Conservation (phyloP, 768 basidiomycete species). For the Tephrocybe sp. region DNA sequence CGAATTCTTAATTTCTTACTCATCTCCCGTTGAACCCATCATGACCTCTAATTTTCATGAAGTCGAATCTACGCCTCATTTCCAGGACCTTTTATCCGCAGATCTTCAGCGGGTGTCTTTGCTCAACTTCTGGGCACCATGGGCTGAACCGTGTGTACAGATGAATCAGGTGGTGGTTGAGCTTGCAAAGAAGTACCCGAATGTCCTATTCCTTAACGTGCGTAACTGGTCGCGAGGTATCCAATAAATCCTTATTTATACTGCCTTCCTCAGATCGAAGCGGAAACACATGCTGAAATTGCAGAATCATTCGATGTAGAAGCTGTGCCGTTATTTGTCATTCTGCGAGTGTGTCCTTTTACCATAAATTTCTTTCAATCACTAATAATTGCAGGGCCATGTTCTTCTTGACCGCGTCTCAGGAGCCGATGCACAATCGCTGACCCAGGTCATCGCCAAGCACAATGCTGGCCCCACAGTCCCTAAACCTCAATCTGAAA, state of each 20-base stretch:
- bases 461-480: conserved; percentile 40
- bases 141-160: conserved; percentile 88
- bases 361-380: background rate
- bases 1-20: conserved; percentile 10
- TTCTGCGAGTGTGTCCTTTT: conserved; percentile 63
- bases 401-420: conserved; percentile 73
- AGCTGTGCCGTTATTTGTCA: conserved; percentile 80
- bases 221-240: conserved; percentile 11
- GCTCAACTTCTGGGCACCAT: conserved; percentile 91
- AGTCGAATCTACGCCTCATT: conserved; percentile 65
- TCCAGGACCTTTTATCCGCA: conserved; percentile 66
- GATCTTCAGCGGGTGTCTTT: conserved; percentile 84
- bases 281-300: conserved; percentile 78
- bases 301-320: conserved; percentile 91
- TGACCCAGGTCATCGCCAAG: conserved; percentile 60
- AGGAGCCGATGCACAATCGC: conserved; percentile 72
- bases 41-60: conserved; percentile 27
- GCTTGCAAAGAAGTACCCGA: conserved; percentile 68
- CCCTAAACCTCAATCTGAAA: conserved; percentile 46
- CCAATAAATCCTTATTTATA: background rate
- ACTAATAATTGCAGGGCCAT: conserved; percentile 63
- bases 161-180: conserved; percentile 82
- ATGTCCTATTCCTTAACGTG: conserved; percentile 75
- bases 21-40: conserved; percentile 7
- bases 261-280: conserved; percentile 62